A percentile compares a stretch with the other conserved stretches of the same genome.
phyloP scores from a whole-genome alignment of 192 early-diverging fungal species.

The Glomus cerebriforme region DNA sequence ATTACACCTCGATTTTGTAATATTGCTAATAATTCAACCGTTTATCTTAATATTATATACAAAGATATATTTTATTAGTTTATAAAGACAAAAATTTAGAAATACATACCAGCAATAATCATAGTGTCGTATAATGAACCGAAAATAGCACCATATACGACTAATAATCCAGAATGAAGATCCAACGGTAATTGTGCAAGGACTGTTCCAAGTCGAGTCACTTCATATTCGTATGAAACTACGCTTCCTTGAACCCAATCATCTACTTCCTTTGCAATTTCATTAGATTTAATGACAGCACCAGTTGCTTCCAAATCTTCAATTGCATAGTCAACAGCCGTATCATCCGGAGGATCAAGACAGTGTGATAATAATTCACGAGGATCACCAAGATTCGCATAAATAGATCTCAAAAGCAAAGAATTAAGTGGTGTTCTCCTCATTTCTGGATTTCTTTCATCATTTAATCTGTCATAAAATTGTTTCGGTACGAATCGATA shows the following conservation, averaged over 20 bases:
- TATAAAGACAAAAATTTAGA: neutral
- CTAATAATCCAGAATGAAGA: slow-evolving; percentile 35
- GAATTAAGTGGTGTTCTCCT: slow-evolving; percentile 32
- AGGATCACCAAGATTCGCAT: slow-evolving; percentile 35
- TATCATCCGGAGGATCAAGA: slow-evolving; percentile 35
- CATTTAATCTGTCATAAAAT: slow-evolving; percentile 26
- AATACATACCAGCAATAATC: slow-evolving; percentile 31
- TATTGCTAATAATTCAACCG: slow-evolving; percentile 17
- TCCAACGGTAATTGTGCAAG: slow-evolving; percentile 35
- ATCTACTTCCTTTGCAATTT: neutral
- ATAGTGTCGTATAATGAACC: slow-evolving; percentile 32
- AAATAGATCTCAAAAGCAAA: slow-evolving; percentile 32
- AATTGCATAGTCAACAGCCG: slow-evolving; percentile 32
- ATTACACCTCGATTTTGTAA: slow-evolving; percentile 36
- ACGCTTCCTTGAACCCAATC: neutral
- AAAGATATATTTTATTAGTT: neutral
- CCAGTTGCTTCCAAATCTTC: slow-evolving; percentile 36
- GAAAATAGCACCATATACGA: slow-evolving; percentile 32
- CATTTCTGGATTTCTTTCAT: slow-evolving; percentile 37
- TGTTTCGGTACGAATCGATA: slow-evolving; percentile 35
- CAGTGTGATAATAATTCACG: slow-evolving; percentile 29
- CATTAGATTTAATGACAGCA: slow-evolving; percentile 21
- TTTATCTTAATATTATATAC: neutral
- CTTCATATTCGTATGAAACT: slow-evolving; percentile 25
- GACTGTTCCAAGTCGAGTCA: slow-evolving; percentile 33